Evolutionary conservation across 495 filamentous ascomycete genomes (phyloP).

Genomic region (Podospora anserina): DNA sequence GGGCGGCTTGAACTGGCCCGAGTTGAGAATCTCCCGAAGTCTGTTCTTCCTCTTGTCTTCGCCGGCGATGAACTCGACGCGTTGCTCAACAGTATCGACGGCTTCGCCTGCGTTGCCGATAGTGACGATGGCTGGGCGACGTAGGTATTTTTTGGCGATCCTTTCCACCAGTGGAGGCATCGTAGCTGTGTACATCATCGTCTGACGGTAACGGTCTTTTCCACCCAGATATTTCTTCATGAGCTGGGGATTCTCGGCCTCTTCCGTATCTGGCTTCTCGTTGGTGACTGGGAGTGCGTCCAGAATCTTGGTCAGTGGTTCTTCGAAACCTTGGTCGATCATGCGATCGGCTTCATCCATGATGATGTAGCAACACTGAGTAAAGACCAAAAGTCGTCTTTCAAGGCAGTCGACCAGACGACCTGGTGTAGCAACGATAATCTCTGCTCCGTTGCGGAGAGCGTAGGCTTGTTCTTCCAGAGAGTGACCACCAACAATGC

Average conservation of each 20-base stretch:
- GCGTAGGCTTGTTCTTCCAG: slow-evolving; percentile 93
- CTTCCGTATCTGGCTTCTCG: slow-evolving; percentile 94
- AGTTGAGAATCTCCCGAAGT: slow-evolving; percentile 82
- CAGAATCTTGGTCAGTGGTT: slow-evolving; percentile 96
- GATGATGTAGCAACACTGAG: slow-evolving; percentile 97
- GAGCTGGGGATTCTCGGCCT: slow-evolving; percentile 78
- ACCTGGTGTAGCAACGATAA: slow-evolving; percentile 97
- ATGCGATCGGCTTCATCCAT: slow-evolving; percentile 97
- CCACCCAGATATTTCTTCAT: slow-evolving; percentile 83
- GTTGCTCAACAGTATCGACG: slow-evolving; percentile 98
- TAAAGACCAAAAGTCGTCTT: slow-evolving; percentile 82
- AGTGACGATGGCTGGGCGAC: slow-evolving; percentile 88
- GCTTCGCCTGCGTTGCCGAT: slow-evolving; percentile 95
- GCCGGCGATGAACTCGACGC: slow-evolving; percentile 85
- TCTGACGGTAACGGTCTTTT: slow-evolving; percentile 89
- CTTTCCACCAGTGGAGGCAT: slow-evolving; percentile 94
- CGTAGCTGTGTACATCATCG: slow-evolving; percentile 99
- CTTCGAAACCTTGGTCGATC: slow-evolving; percentile 98
- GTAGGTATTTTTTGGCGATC: slow-evolving; percentile 93
- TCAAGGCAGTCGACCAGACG: slow-evolving; percentile 97
- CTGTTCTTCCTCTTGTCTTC: slow-evolving; percentile 99
- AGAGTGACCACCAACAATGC: slow-evolving; percentile 94
- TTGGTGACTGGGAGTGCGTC: slow-evolving; percentile 94
- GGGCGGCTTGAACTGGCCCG: slow-evolving; percentile 81
- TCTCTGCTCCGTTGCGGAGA: slow-evolving; percentile 92